Conservation (phyloP, 371 early-diverging fungal species). For the Apophysomyces variabilis region DNA sequence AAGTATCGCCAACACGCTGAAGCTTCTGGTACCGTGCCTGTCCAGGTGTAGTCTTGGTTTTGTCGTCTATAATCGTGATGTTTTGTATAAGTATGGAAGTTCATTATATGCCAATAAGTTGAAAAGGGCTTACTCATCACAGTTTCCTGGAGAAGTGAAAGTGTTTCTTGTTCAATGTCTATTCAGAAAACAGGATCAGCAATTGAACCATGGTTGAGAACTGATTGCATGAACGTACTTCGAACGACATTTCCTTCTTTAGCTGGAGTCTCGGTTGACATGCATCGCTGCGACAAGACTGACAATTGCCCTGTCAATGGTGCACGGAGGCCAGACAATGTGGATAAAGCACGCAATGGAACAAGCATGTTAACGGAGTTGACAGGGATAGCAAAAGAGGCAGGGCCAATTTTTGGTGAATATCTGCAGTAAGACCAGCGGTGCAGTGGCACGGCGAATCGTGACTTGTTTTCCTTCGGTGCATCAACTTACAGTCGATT, state of each 20-base stretch:
- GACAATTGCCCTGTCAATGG: not conserved
- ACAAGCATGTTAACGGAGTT: slow-evolving; percentile 4
- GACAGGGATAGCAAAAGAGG: not conserved
- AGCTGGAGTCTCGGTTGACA: slow-evolving; percentile 2
- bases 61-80: slow-evolving; percentile 30
- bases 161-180: slow-evolving; percentile 34
- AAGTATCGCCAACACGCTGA: slow-evolving; percentile 48
- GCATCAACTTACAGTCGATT: too few relatives aligned
- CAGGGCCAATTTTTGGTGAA: too few relatives aligned
- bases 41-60: slow-evolving; percentile 26
- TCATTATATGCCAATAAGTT: slow-evolving; percentile 1
- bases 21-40: slow-evolving; percentile 43
- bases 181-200: not conserved
- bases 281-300: not conserved
- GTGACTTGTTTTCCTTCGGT: too few relatives aligned
- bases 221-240: not conserved
- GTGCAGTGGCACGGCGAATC: too few relatives aligned
- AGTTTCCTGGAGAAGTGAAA: slow-evolving; percentile 29
- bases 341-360: slow-evolving; percentile 2
- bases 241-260: slow-evolving; percentile 2
- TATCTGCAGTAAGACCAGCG: too few relatives aligned
- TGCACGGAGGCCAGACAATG: not conserved
- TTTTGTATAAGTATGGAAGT: not conserved
- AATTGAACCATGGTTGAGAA: not conserved
- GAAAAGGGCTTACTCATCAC: slow-evolving; percentile 29